Percentiles rank a stretch among this genome's conserved stretches.
Conservation (phyloP, 768 basidiomycete genomes). For the Favolaschia claudopus region DNA sequence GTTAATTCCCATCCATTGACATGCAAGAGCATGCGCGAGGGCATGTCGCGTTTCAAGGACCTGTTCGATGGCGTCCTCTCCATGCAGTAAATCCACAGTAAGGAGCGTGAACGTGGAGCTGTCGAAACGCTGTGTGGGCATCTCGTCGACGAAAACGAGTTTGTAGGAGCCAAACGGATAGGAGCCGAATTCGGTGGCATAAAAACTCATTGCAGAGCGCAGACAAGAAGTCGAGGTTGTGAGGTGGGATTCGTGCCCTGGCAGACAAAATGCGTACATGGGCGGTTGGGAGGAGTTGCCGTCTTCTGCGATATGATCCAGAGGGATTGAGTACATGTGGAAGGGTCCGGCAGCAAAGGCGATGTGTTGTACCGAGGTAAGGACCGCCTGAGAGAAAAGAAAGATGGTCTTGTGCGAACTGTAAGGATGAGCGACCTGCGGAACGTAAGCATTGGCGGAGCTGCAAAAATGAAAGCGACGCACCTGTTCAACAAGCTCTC, state of each 20-base stretch:
- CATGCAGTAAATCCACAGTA: slow-evolving; percentile 83
- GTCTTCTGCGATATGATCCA: slow-evolving; percentile 67
- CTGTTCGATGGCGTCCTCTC: slow-evolving; percentile 91
- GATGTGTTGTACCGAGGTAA: slow-evolving; percentile 96
- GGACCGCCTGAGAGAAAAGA: slow-evolving; percentile 84
- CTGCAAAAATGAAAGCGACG: slow-evolving; percentile 26
- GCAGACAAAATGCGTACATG: slow-evolving; percentile 93
- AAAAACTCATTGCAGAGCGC: slow-evolving; percentile 91
- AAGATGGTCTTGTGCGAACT: slow-evolving; percentile 95
- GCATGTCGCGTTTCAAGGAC: slow-evolving; percentile 89
- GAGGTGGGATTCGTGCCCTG: slow-evolving; percentile 82
- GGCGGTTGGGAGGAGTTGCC: slow-evolving; percentile 70
- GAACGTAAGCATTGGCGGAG: slow-evolving; percentile 9
- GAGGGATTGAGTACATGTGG: slow-evolving; percentile 73
- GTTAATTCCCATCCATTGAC: slow-evolving; percentile 97
- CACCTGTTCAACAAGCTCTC: slow-evolving; percentile 94
- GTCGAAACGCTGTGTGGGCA: slow-evolving; percentile 83
- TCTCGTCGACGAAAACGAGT: slow-evolving; percentile 90
- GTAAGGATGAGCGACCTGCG: slow-evolving; percentile 89
- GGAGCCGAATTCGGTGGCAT: slow-evolving; percentile 89
- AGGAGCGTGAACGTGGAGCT: slow-evolving; percentile 84
- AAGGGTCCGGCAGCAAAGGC: slow-evolving; percentile 97
- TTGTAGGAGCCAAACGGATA: slow-evolving; percentile 98
- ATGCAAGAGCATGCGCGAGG: slow-evolving; percentile 88
- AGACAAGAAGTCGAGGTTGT: slow-evolving; percentile 76